Evolutionary conservation across 148 eudicot species (phyloP).

Genomic region (Spergularia marina): DNA sequence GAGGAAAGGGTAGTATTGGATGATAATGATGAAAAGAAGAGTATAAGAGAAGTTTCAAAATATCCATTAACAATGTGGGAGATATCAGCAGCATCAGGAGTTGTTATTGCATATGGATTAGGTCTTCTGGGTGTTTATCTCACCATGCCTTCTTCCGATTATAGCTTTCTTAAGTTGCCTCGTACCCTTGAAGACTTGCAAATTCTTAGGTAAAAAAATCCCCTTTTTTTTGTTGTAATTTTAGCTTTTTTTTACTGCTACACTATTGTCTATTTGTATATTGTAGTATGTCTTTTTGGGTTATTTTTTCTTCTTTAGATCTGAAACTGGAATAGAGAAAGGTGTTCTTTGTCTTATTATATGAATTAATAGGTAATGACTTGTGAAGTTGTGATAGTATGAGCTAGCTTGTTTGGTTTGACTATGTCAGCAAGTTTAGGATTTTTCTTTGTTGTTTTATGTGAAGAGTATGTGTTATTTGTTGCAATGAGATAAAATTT

Average conservation of each 20-base stretch:
- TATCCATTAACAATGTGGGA: slow-evolving; percentile 74
- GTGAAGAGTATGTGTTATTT: no score
- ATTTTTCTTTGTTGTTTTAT: no score
- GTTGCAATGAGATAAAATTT: no score
- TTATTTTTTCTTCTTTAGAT: slow-evolving; percentile 1
- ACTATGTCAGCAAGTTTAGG: no score
- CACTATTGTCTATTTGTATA: neutral
- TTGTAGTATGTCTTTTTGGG: neutral
- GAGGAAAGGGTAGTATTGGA: slow-evolving; percentile 22
- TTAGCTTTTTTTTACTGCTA: neutral
- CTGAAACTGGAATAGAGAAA: slow-evolving; percentile 4
- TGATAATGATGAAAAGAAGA: slow-evolving; percentile 9
- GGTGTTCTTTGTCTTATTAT: neutral
- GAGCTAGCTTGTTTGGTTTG: neutral
- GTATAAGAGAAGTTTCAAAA: slow-evolving; percentile 26
- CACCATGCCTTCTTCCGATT: slow-evolving; percentile 91
- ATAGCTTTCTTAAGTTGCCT: slow-evolving; percentile 94
- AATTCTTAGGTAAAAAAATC: slow-evolving; percentile 54
- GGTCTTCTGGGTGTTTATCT: slow-evolving; percentile 69
- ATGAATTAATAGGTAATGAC: neutral
- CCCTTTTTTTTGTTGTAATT: neutral
- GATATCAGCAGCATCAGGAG: slow-evolving; percentile 51
- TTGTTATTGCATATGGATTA: slow-evolving; percentile 52
- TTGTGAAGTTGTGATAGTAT: neutral
- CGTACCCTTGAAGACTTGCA: slow-evolving; percentile 70